These are phyloP conservation scores for Backusella tuberculispora DNA, from an alignment of 192 early-diverging fungal species.

Conservation along the genomic window DNA sequence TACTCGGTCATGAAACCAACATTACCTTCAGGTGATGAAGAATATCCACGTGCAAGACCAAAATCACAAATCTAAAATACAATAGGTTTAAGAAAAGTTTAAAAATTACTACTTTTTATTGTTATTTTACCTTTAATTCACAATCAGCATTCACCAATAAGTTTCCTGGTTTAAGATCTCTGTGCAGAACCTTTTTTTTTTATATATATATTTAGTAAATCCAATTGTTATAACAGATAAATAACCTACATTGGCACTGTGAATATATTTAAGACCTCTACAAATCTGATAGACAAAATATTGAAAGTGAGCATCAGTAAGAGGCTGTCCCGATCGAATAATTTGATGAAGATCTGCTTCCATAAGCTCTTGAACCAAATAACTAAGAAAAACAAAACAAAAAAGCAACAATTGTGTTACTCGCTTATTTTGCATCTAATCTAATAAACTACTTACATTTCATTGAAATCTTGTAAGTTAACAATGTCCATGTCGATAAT, in stretches of 20 bases:
- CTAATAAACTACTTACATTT: slow-evolving; percentile 33
- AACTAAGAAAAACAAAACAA: slow-evolving; percentile 11
- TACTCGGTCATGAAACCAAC: slow-evolving; percentile 94
- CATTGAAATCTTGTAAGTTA: slow-evolving; percentile 54
- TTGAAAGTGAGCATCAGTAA: slow-evolving; percentile 49
- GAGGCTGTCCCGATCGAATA: slow-evolving; percentile 58
- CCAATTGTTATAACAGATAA: not conserved
- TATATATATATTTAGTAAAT: not conserved
- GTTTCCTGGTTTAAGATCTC: slow-evolving; percentile 86
- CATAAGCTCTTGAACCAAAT: slow-evolving; percentile 65
- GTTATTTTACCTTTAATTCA: slow-evolving; percentile 26
- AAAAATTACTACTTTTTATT: slow-evolving; percentile 74
- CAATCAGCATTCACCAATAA: slow-evolving; percentile 38
- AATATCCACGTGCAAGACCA: slow-evolving; percentile 86
- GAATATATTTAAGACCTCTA: slow-evolving; percentile 73
- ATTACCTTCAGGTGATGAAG: slow-evolving; percentile 66
- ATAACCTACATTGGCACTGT: slow-evolving; percentile 57
- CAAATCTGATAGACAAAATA: slow-evolving; percentile 74
- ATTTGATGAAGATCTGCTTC: slow-evolving; percentile 76
- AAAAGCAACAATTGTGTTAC: not conserved
- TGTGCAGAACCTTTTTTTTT: slow-evolving; percentile 67
- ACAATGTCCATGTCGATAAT: slow-evolving; percentile 68
- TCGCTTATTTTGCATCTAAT: not conserved
- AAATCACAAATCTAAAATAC: slow-evolving; percentile 94
- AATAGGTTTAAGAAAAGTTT: slow-evolving; percentile 58